Percentiles rank a stretch among this genome's conserved stretches.
phyloP scores from a whole-genome alignment of 306 rosid species.

The Gastrolobium bilobum region DNA sequence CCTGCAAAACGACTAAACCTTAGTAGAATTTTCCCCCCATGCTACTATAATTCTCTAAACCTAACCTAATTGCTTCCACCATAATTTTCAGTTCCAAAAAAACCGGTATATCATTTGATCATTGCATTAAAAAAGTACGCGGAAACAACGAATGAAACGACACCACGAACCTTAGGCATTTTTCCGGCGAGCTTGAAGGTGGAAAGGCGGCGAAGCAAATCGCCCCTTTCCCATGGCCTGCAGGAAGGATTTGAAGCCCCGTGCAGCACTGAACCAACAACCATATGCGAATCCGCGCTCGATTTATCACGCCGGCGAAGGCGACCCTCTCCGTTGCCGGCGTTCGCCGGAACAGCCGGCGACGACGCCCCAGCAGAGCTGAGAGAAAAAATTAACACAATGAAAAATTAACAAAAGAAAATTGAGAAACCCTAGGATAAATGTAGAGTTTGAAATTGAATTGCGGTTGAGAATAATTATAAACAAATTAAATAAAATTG shows the following conservation, averaged over 20 bases:
- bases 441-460: conserved; percentile 4
- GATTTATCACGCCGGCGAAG: conserved; percentile 67
- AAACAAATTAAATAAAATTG: not conserved
- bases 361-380: conserved; percentile 98
- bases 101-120: not conserved
- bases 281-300: conserved; percentile 74
- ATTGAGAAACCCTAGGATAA: conserved; percentile 28
- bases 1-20: conserved; percentile 46
- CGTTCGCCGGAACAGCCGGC: conserved; percentile 68
- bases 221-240: conserved; percentile 97
- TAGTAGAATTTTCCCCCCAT: conserved; percentile 6
- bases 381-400: conserved; percentile 15
- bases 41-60: not conserved
- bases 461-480: not conserved
- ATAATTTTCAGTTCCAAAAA: not conserved
- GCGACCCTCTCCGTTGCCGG: conserved; percentile 63
- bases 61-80: conserved; percentile 29
- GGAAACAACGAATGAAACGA: not conserved
- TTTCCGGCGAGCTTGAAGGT: conserved; percentile 86
- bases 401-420: not conserved
- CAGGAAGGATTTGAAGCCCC: conserved; percentile 67
- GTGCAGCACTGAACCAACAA: conserved; percentile 69
- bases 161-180: conserved; percentile 80
- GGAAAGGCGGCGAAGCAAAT: conserved; percentile 92
- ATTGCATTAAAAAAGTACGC: not conserved